phyloP scores from a whole-genome alignment of 805 yeast species.

The Yamadazyma insecticola region DNA sequence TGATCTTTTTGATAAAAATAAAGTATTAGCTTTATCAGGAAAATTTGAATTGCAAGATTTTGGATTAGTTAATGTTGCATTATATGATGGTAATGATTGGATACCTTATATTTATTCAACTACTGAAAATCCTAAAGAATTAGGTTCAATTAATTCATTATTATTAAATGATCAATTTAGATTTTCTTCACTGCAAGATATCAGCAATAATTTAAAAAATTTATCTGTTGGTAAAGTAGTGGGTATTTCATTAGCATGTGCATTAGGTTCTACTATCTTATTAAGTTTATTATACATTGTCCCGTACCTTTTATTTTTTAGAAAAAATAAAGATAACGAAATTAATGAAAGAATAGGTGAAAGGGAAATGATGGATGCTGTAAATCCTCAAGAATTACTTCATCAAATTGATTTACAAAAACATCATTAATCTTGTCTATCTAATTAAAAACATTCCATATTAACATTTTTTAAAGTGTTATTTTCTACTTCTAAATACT shows the following conservation, averaged over 20 bases:
- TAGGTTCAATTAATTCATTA: slow-evolving; percentile 29
- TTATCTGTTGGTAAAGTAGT: slow-evolving; percentile 40
- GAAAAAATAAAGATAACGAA: slow-evolving; percentile 19
- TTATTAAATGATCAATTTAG: slow-evolving; percentile 31
- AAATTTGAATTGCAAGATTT: slow-evolving; percentile 40
- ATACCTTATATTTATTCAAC: slow-evolving; percentile 52
- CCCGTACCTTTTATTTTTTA: slow-evolving; percentile 34
- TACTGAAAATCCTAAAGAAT: slow-evolving; percentile 7
- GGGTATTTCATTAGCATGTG: slow-evolving; percentile 43
- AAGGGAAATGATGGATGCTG: slow-evolving; percentile 41
- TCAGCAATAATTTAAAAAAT: slow-evolving; percentile 12
- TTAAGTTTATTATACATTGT: slow-evolving; percentile 38
- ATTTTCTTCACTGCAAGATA: slow-evolving; percentile 32
- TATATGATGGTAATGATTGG: slow-evolving; percentile 66
- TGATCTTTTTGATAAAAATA: slow-evolving; percentile 37
- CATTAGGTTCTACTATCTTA: slow-evolving; percentile 37
- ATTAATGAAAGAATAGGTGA: slow-evolving; percentile 34
- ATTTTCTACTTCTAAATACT: not conserved
- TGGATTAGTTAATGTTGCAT: slow-evolving; percentile 59
- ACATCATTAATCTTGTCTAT: slow-evolving; percentile 13
- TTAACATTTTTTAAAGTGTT: too few species aligned
- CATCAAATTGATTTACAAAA: slow-evolving; percentile 44
- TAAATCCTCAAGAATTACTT: slow-evolving; percentile 39
- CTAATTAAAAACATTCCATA: too few species aligned
- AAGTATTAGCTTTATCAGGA: slow-evolving; percentile 58